Conservation (phyloP, 306 rosid species). For the Corylus americana region DNA sequence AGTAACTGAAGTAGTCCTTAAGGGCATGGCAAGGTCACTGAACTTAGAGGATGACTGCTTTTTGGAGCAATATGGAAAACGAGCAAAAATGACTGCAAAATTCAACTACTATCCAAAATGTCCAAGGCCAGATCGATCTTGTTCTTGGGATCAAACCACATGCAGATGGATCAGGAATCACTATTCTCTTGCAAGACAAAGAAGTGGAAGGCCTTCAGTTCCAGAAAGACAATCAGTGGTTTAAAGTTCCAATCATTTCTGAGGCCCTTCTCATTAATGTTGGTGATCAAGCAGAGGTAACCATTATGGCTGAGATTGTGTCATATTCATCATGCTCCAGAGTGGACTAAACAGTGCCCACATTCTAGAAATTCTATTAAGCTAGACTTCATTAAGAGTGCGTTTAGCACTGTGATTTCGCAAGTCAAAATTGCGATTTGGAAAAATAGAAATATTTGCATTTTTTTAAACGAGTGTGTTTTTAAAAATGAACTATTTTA, state of each 20-base stretch:
- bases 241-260: constrained; percentile 60
- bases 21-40: constrained; percentile 77
- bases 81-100: constrained; percentile 35
- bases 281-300: constrained; percentile 86
- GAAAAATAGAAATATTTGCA: no score
- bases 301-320: background rate
- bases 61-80: constrained; percentile 51
- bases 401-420: no score
- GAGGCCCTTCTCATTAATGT: constrained; percentile 66
- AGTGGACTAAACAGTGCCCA: no score
- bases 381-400: no score
- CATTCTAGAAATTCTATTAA: no score
- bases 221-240: constrained; percentile 67
- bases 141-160: constrained; percentile 71
- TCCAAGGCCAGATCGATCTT: constrained; percentile 62
- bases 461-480: no score
- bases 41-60: constrained; percentile 63
- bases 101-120: constrained; percentile 77
- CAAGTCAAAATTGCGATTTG: no score
- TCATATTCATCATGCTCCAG: background rate
- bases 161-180: constrained; percentile 67
- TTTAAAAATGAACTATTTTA: no score
- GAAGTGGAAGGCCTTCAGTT: constrained; percentile 81
- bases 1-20: constrained; percentile 46
- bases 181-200: constrained; percentile 64